Evolutionary conservation across 2,329 filamentous ascomycete genomes (phyloP).

Genomic region (Dryadomyces quercus-mongolicae): DNA sequence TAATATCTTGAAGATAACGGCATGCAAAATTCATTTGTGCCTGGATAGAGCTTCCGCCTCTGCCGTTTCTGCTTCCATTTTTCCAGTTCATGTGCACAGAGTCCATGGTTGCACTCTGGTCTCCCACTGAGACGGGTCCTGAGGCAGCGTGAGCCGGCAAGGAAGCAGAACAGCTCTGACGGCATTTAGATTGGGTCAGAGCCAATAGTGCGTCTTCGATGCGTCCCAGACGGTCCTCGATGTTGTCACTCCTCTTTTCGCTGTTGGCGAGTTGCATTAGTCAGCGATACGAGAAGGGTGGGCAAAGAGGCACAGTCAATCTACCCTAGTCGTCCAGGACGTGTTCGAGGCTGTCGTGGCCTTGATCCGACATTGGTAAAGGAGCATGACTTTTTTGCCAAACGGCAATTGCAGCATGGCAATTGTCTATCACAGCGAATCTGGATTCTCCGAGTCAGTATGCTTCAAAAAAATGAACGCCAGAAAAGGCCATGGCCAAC

Average conservation of each 20-base stretch:
- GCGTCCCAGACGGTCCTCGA: background rate
- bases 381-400: background rate
- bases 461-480: too few relatives aligned
- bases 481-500: background rate
- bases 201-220: background rate
- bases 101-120: background rate
- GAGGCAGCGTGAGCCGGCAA: background rate
- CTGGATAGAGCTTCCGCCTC: conserved; percentile 1
- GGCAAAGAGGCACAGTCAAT: background rate
- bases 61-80: background rate
- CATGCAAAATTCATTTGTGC: background rate
- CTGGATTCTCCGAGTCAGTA: background rate
- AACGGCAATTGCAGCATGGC: conserved; percentile 2
- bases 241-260: background rate
- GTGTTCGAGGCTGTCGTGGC: background rate
- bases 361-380: background rate
- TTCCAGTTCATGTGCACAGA: background rate
- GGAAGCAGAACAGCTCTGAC: background rate
- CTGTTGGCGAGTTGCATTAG: background rate
- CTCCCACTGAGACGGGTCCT: background rate
- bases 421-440: conserved; percentile 4
- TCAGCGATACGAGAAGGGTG: background rate
- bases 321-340: background rate
- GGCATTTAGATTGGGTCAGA: background rate
- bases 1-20: background rate